Base-by-base conservation (phyloP, 106 monocot genomes). In the Dactylorhiza incarnata region DNA sequence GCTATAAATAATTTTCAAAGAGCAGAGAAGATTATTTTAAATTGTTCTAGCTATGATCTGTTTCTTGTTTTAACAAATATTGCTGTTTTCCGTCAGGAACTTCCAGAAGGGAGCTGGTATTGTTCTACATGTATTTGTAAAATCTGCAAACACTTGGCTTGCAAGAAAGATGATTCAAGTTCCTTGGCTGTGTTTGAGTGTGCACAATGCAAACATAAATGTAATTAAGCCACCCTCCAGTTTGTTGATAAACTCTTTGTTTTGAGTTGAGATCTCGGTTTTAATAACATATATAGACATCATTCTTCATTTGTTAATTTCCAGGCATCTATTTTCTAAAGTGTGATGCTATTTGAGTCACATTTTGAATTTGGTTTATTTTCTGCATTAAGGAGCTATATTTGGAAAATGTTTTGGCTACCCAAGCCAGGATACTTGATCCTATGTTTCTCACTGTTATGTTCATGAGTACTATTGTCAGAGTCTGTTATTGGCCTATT, bases 61-160 rank as follows among this genome's bases (percentile, higher is more conserved):
- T 19, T 37, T 61, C 61, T 7, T 61, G 3, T 37, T 43, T 6
- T 67, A 69, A 69, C 45, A 7, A 17, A 69, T 69, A 24, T 69
- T n/a, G 16, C 20, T 69, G 69, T 69, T 69, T 45, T 69, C 7
- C 45, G 45, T 71, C 89, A 96, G 95, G 89, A 88, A 24, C 72
- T 96, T 77, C 93, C 95, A 52, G 88, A 96, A 81, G 95, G 93
- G 67, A 96, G 77, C 75, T 96, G 95, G 95, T 96, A 93, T 67
- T 96, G 95, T 69, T 59, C 77, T 51, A 88, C 82, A 79, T 93
- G 95, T 79, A 79, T 85, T 49, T 96, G 95, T 84, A 54, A 77
- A 62, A 84, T 48, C 25, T 96, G 95, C 75, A 85, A 83, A 5
- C 78, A 81, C 73, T 62, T 84, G 50, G 78, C 77, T 73, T 65